phyloP scores from a whole-genome alignment of 208 protist species.

The Polymyxa betae region DNA sequence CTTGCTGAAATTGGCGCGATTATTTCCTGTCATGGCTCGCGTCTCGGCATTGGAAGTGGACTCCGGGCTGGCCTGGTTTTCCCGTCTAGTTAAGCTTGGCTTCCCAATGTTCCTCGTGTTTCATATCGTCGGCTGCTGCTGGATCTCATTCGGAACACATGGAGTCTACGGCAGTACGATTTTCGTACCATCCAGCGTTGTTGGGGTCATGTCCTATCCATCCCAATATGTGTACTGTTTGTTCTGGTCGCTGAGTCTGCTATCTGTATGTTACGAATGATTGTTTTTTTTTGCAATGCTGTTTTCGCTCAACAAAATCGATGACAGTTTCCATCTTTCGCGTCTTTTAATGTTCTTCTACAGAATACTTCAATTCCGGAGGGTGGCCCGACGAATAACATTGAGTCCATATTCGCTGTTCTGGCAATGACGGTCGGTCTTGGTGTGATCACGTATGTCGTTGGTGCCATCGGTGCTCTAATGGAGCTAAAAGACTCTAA shows the following conservation, averaged over 20 bases:
- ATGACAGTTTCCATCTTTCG: neutral
- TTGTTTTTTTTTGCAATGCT: no score
- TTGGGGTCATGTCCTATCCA: neutral
- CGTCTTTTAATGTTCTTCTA: neutral
- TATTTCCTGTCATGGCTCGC: neutral
- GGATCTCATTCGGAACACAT: constrained; percentile 3
- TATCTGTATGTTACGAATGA: neutral
- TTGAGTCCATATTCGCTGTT: neutral
- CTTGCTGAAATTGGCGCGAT: neutral
- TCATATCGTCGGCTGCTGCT: neutral
- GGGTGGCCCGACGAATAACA: neutral
- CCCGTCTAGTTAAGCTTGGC: neutral
- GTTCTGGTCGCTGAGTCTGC: neutral
- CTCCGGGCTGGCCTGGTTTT: neutral
- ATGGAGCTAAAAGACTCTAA: neutral
- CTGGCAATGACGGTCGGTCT: neutral
- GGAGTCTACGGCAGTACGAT: neutral
- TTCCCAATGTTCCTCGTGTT: neutral
- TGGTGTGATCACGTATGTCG: neutral
- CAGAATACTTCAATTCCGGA: neutral
- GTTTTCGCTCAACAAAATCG: neutral
- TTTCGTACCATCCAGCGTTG: neutral
- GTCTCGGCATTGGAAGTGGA: neutral
- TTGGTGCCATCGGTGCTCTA: neutral
- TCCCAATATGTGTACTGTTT: neutral